A percentile compares a stretch with the other conserved stretches of the same genome.
Evolutionary conservation across 2,329 filamentous ascomycete species (phyloP).

Genomic region (Emericellopsis cladophorae): DNA sequence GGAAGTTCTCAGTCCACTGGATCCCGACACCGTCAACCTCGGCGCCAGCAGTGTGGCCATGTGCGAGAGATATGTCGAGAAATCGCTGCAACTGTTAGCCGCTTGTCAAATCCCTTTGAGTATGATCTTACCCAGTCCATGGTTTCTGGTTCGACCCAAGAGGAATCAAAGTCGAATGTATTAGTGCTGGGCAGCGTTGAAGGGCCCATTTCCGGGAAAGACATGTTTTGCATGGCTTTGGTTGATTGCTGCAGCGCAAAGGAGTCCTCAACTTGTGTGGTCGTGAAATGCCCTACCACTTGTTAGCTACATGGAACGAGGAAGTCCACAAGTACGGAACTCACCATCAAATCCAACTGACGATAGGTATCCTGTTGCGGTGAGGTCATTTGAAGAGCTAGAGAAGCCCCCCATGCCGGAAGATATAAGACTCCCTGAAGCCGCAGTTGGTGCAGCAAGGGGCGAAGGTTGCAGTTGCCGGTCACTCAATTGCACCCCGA

Average conservation of each 20-base stretch:
- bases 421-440: too few relatives aligned
- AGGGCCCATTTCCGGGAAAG: constrained; percentile 7
- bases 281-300: too few relatives aligned
- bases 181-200: neutral
- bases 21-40: constrained; percentile 7
- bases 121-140: constrained; percentile 25
- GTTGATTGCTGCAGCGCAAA: constrained; percentile 2
- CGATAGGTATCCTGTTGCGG: too few relatives aligned
- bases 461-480: too few relatives aligned
- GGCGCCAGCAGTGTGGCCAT: constrained; percentile 14
- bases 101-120: neutral
- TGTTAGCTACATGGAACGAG: too few relatives aligned
- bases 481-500: constrained; percentile 16
- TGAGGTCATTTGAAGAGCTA: too few relatives aligned
- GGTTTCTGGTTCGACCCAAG: constrained; percentile 18
- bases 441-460: too few relatives aligned
- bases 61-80: constrained; percentile 19
- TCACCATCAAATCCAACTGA: too few relatives aligned
- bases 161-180: constrained; percentile 17
- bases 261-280: neutral
- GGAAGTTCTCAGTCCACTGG: neutral
- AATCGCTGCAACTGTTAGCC: constrained; percentile 11
- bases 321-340: too few relatives aligned
- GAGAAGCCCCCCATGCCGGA: too few relatives aligned
- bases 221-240: constrained; percentile 6